Conservation (phyloP, 2,329 filamentous ascomycete genomes). For the Graphilbum ipis-grandicollis region DNA sequence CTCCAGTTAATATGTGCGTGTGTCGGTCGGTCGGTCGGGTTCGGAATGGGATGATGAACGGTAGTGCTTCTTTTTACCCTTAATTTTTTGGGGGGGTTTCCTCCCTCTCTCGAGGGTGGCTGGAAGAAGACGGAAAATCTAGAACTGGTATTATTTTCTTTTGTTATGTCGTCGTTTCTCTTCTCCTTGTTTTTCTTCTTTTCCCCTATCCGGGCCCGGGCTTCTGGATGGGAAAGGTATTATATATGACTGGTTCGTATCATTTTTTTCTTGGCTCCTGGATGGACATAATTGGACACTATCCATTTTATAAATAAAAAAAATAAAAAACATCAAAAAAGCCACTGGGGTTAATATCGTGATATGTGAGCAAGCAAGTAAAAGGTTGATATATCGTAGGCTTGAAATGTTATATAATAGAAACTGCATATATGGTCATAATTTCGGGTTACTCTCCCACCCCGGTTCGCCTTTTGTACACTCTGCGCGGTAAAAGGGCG, state of each 20-base stretch:
- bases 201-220: slow-evolving; percentile 3
- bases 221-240: slow-evolving; percentile 15
- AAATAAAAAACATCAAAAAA: slow-evolving; percentile 10
- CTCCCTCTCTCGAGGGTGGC: not conserved
- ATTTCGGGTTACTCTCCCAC: too few species aligned
- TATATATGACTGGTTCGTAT: slow-evolving; percentile 34
- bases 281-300: slow-evolving; percentile 20
- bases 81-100: not conserved
- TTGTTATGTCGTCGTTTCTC: too few species aligned
- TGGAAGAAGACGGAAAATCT: slow-evolving; percentile 1
- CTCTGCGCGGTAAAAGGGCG: too few species aligned
- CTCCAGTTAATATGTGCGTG: too few species aligned
- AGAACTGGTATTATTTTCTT: slow-evolving; percentile 4
- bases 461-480: too few species aligned
- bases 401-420: too few species aligned
- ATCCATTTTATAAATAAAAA: slow-evolving; percentile 2
- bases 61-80: not conserved
- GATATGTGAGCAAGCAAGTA: too few species aligned
- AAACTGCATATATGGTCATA: too few species aligned
- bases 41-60: too few species aligned
- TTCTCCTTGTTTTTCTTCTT: slow-evolving; percentile 5
- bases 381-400: too few species aligned
- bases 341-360: too few species aligned
- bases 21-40: too few species aligned
- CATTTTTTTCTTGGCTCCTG: slow-evolving; percentile 17